Evolutionary conservation across 2,329 filamentous ascomycete species (phyloP).

Genomic region (Aspergillus viridinutans): DNA sequence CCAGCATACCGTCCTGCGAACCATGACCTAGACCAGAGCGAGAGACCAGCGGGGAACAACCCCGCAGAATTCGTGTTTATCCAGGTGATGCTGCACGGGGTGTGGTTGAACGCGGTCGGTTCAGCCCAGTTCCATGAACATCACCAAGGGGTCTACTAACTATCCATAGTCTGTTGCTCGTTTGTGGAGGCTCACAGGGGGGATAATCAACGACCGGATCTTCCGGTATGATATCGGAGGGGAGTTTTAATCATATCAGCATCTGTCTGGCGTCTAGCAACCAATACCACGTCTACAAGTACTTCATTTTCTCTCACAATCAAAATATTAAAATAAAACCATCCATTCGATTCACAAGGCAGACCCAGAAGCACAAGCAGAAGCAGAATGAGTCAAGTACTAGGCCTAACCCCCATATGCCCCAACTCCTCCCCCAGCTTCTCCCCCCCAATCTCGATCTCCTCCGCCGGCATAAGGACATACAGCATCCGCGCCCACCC

Average conservation of each 20-base stretch:
- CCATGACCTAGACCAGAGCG: constrained; percentile 37
- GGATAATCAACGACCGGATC: constrained; percentile 45
- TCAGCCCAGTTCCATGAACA: background rate
- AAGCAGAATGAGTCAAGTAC: constrained; percentile 11
- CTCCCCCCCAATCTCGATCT: background rate
- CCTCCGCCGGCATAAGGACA: constrained; percentile 21
- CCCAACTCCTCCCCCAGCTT: too few relatives aligned
- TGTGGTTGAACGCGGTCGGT: constrained; percentile 39
- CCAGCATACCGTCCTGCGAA: constrained; percentile 48
- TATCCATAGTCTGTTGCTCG: constrained; percentile 30
- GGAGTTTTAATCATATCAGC: constrained; percentile 29
- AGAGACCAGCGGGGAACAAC: constrained; percentile 45
- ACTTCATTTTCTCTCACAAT: too few relatives aligned
- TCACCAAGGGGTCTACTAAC: background rate
- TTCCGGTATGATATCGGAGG: constrained; percentile 54
- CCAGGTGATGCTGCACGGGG: constrained; percentile 48
- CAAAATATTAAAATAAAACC: too few relatives aligned
- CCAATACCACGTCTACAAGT: too few relatives aligned
- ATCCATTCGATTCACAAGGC: background rate
- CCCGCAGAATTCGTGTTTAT: constrained; percentile 46
- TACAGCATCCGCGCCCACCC: constrained; percentile 27
- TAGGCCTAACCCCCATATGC: constrained; percentile 17
- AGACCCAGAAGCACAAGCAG: too few relatives aligned
- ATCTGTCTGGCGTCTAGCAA: background rate
- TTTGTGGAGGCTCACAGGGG: constrained; percentile 50